Evolutionary conservation across 2,329 filamentous ascomycete genomes (phyloP), one percentile per base, ranked within the genome.

Genomic region (Juglanconis oblonga): DNA sequence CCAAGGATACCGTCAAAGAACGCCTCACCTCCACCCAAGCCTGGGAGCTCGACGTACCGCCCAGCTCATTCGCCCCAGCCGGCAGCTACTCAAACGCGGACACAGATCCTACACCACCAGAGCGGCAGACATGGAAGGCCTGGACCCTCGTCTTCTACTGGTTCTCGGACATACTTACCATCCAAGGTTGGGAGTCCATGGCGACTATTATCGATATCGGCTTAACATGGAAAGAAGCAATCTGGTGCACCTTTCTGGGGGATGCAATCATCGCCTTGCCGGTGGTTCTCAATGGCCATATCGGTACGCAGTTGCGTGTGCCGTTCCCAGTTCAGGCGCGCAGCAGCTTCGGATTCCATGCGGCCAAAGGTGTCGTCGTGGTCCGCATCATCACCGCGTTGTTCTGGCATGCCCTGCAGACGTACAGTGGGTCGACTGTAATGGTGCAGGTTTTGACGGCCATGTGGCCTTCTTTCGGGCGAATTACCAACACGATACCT

Each of bases 181-280:
- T 62, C n/a, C 57, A 51, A 13, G 55, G 48, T 10, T 63, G 61
- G 61, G 48, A 40, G 24, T 51, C 53, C 14, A 54, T 54, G 5
- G 54, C 49, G n/a, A 52, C 61, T 50, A 58, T 63, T 45, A 42
- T 61, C 36, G 59, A 55, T 31, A 61, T 55, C n/a, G 61, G 61
- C 3, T 55, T 63, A 11, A 58, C 50, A 1, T 59, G 54, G 11
- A 64, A 60, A 8, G 64, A 64, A 32, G 62, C 62, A 14, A 54
- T 63, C 7, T 35, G 63, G 5, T 58, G 57, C 33, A 52, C 51
- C 14, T 32, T 85, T 50, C 81, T 85, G 5, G 85, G 86, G 47
- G 76, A 79, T 3, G 73, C 79, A 10, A 85, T 83, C 63, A 82
- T 81, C 33, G 80, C 81, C 14, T 78, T 82, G 45, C 72, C 71